phyloP scores from a whole-genome alignment of 352 stramenopile species.

The Globisporangium recalcitrans region DNA sequence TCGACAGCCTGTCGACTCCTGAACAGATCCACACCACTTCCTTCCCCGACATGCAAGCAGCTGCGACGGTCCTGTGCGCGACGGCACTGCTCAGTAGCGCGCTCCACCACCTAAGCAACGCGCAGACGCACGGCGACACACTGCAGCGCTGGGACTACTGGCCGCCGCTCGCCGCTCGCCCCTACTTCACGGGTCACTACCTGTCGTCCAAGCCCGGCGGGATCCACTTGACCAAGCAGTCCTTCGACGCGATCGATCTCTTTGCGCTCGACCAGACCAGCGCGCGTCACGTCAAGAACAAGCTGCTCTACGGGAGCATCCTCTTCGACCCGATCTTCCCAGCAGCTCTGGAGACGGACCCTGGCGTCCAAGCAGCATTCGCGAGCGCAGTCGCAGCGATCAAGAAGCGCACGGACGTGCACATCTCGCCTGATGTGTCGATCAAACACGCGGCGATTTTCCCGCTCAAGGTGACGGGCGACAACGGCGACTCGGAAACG shows the following conservation, averaged over 20 bases:
- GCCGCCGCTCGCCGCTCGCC: slow-evolving; percentile 32
- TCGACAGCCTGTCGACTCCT: no score
- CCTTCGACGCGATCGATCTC: slow-evolving; percentile 53
- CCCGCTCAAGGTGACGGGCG: slow-evolving; percentile 51
- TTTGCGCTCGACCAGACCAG: slow-evolving; percentile 36
- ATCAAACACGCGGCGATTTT: slow-evolving; percentile 32
- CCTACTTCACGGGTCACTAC: slow-evolving; percentile 57
- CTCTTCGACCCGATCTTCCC: slow-evolving; percentile 40
- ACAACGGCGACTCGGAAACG: slow-evolving; percentile 66
- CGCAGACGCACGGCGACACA: neutral
- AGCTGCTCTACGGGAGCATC: slow-evolving; percentile 61
- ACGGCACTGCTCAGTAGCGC: neutral
- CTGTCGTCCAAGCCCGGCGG: slow-evolving; percentile 44
- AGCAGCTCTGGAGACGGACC: slow-evolving; percentile 23
- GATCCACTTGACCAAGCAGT: slow-evolving; percentile 38
- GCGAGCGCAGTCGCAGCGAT: slow-evolving; percentile 32
- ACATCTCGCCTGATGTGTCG: slow-evolving; percentile 35
- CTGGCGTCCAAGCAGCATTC: slow-evolving; percentile 43
- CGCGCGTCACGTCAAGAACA: slow-evolving; percentile 16
- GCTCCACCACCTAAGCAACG: neutral
- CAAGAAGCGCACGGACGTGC: slow-evolving; percentile 28
- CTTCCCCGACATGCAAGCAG: neutral
- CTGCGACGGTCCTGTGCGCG: neutral
- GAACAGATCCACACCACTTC: neutral
- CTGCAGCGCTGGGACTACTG: slow-evolving; percentile 63